Evolutionary conservation across 2,329 filamentous ascomycete species (phyloP).

Genomic region (Neurospora sp.): DNA sequence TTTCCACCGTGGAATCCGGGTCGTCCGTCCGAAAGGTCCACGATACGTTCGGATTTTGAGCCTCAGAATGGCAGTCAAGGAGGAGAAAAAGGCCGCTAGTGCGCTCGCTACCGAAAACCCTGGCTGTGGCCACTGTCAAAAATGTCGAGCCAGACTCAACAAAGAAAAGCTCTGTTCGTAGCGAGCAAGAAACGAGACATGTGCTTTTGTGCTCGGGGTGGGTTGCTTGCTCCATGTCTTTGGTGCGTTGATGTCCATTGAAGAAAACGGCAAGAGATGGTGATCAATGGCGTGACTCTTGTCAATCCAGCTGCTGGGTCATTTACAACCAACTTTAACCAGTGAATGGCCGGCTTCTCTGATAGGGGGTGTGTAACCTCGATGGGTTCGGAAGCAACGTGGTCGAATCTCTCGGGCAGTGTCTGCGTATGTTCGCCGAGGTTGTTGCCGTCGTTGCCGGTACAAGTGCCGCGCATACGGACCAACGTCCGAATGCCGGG

Average conservation of each 20-base stretch:
- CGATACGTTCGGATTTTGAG: not conserved
- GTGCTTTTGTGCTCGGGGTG: not conserved
- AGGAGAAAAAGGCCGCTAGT: not conserved
- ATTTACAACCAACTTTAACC: not conserved
- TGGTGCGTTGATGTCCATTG: not conserved
- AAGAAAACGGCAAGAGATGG: not conserved
- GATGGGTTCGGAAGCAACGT: not conserved
- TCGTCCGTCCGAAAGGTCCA: not conserved
- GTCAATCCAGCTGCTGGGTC: not conserved
- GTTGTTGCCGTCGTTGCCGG: not conserved
- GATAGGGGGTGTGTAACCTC: not conserved
- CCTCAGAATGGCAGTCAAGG: not conserved
- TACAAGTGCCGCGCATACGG: not conserved
- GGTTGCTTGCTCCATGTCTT: not conserved
- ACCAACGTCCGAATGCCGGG: not conserved
- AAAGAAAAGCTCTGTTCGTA: not conserved
- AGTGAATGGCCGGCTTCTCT: not conserved
- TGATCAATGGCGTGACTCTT: not conserved
- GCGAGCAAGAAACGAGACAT: not conserved
- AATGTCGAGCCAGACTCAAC: not conserved
- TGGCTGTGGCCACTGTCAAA: not conserved
- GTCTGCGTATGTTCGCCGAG: not conserved
- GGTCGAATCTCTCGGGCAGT: not conserved
- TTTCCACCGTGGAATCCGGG: not conserved
- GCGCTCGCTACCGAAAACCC: not conserved